phyloP scores from a whole-genome alignment of 2,329 filamentous ascomycete genomes.

The Cyphellophora attinorum region DNA sequence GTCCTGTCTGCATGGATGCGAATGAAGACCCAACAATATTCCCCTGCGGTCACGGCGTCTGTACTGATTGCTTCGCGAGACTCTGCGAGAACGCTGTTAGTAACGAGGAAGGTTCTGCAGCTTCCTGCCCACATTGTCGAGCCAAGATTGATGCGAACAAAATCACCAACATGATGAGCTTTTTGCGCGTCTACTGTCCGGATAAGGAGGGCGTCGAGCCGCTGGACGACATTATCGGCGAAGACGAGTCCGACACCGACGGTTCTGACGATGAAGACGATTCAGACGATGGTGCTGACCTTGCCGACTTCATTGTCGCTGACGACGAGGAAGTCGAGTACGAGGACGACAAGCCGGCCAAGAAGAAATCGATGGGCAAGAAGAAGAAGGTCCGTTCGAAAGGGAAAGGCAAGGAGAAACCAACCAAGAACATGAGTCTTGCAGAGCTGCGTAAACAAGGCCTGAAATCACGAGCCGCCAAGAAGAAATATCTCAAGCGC shows the following conservation, averaged over 20 bases:
- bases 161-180: slow-evolving; percentile 64
- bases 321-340: slow-evolving; percentile 24
- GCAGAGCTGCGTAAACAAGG: slow-evolving; percentile 60
- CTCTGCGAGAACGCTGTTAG: slow-evolving; percentile 54
- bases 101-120: slow-evolving; percentile 45
- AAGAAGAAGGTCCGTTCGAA: not conserved
- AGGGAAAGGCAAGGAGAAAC: slow-evolving; percentile 26
- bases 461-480: slow-evolving; percentile 53
- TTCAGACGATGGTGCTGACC: slow-evolving; percentile 31
- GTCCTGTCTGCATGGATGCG: slow-evolving; percentile 72
- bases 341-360: slow-evolving; percentile 18
- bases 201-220: slow-evolving; percentile 32
- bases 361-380: slow-evolving; percentile 2
- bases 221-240: slow-evolving; percentile 16
- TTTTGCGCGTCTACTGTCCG: slow-evolving; percentile 63
- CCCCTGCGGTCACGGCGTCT: slow-evolving; percentile 75
- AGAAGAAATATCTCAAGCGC: slow-evolving; percentile 59
- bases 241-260: slow-evolving; percentile 19
- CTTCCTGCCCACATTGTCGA: slow-evolving; percentile 70
- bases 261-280: slow-evolving; percentile 26
- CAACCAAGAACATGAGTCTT: slow-evolving; percentile 35
- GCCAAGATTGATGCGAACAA: slow-evolving; percentile 55
- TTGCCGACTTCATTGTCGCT: slow-evolving; percentile 48
- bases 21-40: slow-evolving; percentile 67
- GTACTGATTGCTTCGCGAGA: slow-evolving; percentile 63